These are phyloP conservation scores for Tricholoma saponaceum DNA, from an alignment of 768 basidiomycete species.

Conservation along the genomic window DNA sequence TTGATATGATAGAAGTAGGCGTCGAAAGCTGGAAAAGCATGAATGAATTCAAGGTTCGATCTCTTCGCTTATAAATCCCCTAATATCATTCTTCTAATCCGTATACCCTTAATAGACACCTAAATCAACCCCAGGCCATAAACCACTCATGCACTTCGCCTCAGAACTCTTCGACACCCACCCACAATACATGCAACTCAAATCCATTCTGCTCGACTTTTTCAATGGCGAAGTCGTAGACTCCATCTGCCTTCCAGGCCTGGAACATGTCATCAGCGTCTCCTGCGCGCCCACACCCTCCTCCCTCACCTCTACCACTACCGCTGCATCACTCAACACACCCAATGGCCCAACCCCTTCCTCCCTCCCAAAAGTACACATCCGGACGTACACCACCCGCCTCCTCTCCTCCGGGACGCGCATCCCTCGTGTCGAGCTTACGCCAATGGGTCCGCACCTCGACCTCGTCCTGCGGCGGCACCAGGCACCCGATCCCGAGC, in stretches of 20 bases:
- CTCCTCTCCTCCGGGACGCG: conserved; percentile 75
- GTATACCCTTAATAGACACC: conserved; percentile 52
- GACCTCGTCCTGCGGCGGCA: conserved; percentile 79
- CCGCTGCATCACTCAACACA: conserved; percentile 25
- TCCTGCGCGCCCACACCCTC: conserved; percentile 64
- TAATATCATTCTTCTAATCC: not conserved
- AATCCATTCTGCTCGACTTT: conserved; percentile 85
- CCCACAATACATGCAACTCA: conserved; percentile 87
- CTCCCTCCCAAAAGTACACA: conserved; percentile 76
- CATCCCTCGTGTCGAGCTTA: conserved; percentile 76
- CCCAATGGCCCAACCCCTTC: conserved; percentile 31
- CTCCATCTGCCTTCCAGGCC: conserved; percentile 75
- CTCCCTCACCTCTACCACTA: conserved; percentile 42
- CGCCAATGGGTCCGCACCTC: conserved; percentile 88
- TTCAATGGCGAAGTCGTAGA: conserved; percentile 89
- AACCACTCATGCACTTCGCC: conserved; percentile 93
- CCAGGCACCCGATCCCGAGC: conserved; percentile 69
- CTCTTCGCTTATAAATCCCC: not conserved
- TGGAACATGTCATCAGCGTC: conserved; percentile 87
- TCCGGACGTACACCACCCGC: conserved; percentile 79
- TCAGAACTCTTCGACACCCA: conserved; percentile 94
- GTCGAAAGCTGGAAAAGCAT: conserved; percentile 79
- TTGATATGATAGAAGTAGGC: conserved; percentile 96
- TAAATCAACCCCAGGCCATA: conserved; percentile 86
- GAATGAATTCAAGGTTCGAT: conserved; percentile 75